These are phyloP conservation scores for Globisporangium polare DNA, from an alignment of 352 stramenopile genomes.

Conservation along the genomic window DNA sequence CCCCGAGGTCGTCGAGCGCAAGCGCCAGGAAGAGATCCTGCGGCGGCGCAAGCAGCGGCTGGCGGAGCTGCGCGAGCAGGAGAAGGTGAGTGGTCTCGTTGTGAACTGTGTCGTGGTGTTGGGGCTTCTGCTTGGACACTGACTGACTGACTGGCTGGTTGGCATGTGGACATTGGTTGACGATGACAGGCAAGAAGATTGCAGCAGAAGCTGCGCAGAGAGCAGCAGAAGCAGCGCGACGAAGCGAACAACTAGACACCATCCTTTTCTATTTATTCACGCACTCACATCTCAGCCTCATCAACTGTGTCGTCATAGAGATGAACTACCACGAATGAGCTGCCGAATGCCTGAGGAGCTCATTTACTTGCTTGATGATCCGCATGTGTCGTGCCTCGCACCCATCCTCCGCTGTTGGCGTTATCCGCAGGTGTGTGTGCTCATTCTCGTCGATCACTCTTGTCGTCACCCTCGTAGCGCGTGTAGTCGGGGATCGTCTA, in stretches of 20 bases:
- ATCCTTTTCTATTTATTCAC: neutral
- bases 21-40: slow-evolving; percentile 71
- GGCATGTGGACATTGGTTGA: slow-evolving; percentile 1
- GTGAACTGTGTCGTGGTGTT: neutral
- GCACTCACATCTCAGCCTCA: neutral
- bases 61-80: slow-evolving; percentile 59
- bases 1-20: slow-evolving; percentile 67
- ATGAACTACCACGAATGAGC: neutral
- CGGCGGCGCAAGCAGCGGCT: slow-evolving; percentile 58
- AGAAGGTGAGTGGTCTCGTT: slow-evolving; percentile 46
- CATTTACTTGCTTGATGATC: neutral
- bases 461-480: slow-evolving; percentile 9
- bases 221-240: slow-evolving; percentile 22
- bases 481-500: slow-evolving; percentile 16
- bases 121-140: neutral
- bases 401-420: neutral
- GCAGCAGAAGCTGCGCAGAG: slow-evolving; percentile 47
- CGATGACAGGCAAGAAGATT: slow-evolving; percentile 38
- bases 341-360: neutral
- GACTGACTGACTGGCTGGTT: neutral
- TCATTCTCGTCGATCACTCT: slow-evolving; percentile 13
- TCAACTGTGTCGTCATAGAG: neutral
- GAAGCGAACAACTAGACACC: slow-evolving; percentile 1
- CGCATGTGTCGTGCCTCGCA: neutral
- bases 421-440: neutral